Evolutionary conservation across 768 basidiomycete genomes (phyloP).

Genomic region (Mrakia gelida): DNA sequence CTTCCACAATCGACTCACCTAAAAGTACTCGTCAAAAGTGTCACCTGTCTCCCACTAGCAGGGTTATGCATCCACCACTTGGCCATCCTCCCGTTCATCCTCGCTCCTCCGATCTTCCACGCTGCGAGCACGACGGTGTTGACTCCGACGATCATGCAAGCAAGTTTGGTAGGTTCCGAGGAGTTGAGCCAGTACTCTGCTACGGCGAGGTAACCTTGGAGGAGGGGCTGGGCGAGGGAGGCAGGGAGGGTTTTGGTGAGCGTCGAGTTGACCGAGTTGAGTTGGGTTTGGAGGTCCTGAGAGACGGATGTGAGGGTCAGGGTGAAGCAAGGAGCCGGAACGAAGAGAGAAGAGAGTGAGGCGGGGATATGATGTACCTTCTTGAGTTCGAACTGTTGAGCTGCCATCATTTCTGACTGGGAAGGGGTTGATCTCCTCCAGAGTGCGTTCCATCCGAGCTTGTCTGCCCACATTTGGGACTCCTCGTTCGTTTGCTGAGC

Average conservation of each 20-base stretch:
- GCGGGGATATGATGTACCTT: background rate
- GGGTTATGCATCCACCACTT: slow-evolving; percentile 19
- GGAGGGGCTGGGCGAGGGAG: background rate
- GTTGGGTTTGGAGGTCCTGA: slow-evolving; percentile 19
- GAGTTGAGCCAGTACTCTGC: slow-evolving; percentile 29
- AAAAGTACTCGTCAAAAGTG: slow-evolving; percentile 20
- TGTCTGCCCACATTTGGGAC: slow-evolving; percentile 17
- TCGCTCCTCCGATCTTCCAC: background rate
- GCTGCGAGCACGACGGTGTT: slow-evolving; percentile 24
- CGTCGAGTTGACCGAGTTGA: slow-evolving; percentile 5
- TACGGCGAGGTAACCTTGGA: slow-evolving; percentile 18
- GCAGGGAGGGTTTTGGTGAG: slow-evolving; percentile 4
- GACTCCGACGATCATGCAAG: slow-evolving; percentile 3
- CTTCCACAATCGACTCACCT: too few relatives aligned
- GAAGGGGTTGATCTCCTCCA: slow-evolving; percentile 20
- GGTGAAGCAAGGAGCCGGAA: background rate
- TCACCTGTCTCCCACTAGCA: slow-evolving; percentile 13
- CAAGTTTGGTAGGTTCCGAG: slow-evolving; percentile 13
- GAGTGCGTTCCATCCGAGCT: slow-evolving; percentile 24
- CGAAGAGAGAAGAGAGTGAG: background rate
- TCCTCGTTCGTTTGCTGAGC: slow-evolving; percentile 17
- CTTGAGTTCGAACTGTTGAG: slow-evolving; percentile 24
- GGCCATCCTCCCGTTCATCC: background rate
- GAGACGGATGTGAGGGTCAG: too few relatives aligned
- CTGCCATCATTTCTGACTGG: slow-evolving; percentile 27